phyloP scores from a whole-genome alignment of 768 basidiomycete species.

The Mycena rosella region DNA sequence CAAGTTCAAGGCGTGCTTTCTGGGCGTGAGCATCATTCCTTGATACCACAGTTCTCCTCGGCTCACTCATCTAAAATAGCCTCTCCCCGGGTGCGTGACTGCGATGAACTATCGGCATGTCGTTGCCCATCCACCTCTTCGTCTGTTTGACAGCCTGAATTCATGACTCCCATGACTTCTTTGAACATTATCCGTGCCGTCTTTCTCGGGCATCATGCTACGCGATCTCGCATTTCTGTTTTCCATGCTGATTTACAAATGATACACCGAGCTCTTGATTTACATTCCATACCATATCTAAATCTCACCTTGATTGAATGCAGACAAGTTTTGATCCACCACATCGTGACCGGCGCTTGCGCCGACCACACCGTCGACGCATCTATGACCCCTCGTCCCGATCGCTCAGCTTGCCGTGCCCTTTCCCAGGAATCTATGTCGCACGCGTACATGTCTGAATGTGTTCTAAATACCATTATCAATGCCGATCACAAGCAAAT shows the following conservation, averaged over 20 bases:
- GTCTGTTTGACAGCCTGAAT: no score
- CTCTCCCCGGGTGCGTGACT: no score
- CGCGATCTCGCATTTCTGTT: not conserved
- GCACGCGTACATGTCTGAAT: not conserved
- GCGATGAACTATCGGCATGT: no score
- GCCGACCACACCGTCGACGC: not conserved
- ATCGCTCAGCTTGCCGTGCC: conserved; percentile 3
- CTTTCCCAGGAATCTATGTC: not conserved
- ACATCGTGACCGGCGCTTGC: not conserved
- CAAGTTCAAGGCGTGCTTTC: no score
- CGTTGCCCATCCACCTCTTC: no score
- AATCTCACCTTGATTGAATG: no score
- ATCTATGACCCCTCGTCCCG: not conserved
- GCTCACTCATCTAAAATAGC: no score
- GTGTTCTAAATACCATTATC: no score
- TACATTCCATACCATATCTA: no score
- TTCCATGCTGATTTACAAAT: not conserved
- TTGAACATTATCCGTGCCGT: no score
- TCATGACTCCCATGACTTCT: not conserved
- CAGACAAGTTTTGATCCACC: not conserved
- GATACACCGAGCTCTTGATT: not conserved
- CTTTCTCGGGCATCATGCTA: not conserved
- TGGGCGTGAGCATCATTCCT: no score
- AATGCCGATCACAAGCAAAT: conserved; percentile 15
- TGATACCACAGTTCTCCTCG: no score